phyloP scores from a whole-genome alignment of 805 yeast genomes.

The Pichia phayaonensis region DNA sequence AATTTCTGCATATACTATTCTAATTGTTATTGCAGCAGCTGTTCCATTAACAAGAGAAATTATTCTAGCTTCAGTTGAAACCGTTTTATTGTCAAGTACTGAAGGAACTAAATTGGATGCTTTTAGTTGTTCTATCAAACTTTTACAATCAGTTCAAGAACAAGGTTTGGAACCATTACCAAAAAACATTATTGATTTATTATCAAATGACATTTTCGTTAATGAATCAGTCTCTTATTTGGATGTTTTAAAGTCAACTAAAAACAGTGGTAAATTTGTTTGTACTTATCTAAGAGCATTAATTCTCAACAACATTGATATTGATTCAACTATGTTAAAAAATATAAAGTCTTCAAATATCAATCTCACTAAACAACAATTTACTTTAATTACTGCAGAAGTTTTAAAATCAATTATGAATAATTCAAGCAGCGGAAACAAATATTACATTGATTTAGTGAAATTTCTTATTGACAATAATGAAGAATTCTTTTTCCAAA shows the following conservation, averaged over 20 bases:
- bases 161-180: constrained; percentile 25
- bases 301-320: constrained; percentile 11
- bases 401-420: constrained; percentile 14
- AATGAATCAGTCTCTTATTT: constrained; percentile 16
- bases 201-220: constrained; percentile 18
- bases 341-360: constrained; percentile 9
- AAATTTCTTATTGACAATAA: constrained; percentile 31
- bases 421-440: constrained; percentile 9
- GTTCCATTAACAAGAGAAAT: constrained; percentile 54
- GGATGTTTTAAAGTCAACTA: constrained; percentile 14
- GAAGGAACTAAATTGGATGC: constrained; percentile 27
- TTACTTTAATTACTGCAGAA: constrained; percentile 18
- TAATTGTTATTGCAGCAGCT: constrained; percentile 71
- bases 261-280: constrained; percentile 20
- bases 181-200: constrained; percentile 11
- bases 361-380: constrained; percentile 16
- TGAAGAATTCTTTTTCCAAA: constrained; percentile 32
- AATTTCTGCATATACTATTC: constrained; percentile 73
- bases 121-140: constrained; percentile 38
- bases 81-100: constrained; percentile 32
- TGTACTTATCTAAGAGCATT: constrained; percentile 24
- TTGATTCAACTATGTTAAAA: constrained; percentile 9
- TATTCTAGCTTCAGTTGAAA: constrained; percentile 52
- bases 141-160: constrained; percentile 40
- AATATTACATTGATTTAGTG: constrained; percentile 28